Percentiles rank a stretch among this genome's conserved stretches.
These are phyloP conservation scores for Boletus calvinii DNA, from an alignment of 1,284 basidiomycete genomes.

Conservation along the genomic window DNA sequence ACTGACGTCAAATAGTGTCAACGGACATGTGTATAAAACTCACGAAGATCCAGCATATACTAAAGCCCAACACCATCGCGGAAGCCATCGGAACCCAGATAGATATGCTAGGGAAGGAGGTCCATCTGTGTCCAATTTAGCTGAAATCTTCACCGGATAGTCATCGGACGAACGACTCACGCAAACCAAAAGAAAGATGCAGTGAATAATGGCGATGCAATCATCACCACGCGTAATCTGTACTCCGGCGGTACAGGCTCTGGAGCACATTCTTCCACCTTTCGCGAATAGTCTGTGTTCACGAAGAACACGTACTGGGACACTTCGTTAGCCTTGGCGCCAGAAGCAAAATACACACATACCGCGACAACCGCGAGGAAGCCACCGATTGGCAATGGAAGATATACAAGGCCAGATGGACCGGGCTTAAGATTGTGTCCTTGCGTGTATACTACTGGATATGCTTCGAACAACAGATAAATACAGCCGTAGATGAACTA, in stretches of 20 bases:
- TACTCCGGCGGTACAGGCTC: conserved; percentile 65
- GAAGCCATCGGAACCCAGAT: conserved; percentile 59
- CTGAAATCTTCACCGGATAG: not conserved
- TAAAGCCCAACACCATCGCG: conserved; percentile 51
- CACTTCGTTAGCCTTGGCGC: conserved; percentile 24
- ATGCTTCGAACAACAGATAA: conserved; percentile 61
- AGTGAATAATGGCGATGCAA: conserved; percentile 56
- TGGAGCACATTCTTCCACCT: conserved; percentile 47
- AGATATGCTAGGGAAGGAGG: conserved; percentile 51
- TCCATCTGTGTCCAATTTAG: conserved; percentile 40
- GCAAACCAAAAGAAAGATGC: conserved; percentile 69
- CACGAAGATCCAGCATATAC: conserved; percentile 59
- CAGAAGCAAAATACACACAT: conserved; percentile 31
- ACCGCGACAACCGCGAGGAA: conserved; percentile 44
- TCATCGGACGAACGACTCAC: conserved; percentile 34
- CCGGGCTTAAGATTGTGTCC: conserved; percentile 53
- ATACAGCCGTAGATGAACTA: conserved; percentile 64
- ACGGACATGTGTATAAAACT: conserved; percentile 24
- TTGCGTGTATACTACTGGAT: conserved; percentile 54
- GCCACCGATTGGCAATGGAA: conserved; percentile 57
- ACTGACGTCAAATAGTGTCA: not conserved
- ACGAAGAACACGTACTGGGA: conserved; percentile 50
- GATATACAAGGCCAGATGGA: conserved; percentile 51
- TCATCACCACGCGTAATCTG: conserved; percentile 53
- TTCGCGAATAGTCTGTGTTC: conserved; percentile 51